Conservation (phyloP, 1,284 basidiomycete species). For the Takashimella tepidaria region DNA sequence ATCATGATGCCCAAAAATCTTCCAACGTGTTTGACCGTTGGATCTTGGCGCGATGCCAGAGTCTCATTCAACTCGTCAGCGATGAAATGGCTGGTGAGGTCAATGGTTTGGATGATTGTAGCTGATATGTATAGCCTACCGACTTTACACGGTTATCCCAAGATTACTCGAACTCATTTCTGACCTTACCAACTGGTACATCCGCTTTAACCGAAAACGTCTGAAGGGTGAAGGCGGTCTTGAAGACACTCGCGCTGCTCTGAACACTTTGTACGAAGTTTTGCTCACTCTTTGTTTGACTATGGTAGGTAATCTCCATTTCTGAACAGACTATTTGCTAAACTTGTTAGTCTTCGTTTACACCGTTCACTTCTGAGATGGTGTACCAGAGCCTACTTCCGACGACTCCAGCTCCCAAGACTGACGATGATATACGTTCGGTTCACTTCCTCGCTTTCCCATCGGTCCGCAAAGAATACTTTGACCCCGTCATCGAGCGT, state of each 20-base stretch:
- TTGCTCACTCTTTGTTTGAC: slow-evolving; percentile 91
- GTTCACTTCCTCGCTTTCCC: slow-evolving; percentile 96
- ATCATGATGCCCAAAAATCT: slow-evolving; percentile 76
- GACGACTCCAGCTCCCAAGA: slow-evolving; percentile 73
- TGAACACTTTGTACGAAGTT: slow-evolving; percentile 96
- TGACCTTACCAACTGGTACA: slow-evolving; percentile 99
- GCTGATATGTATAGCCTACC: slow-evolving; percentile 57
- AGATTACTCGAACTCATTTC: slow-evolving; percentile 86
- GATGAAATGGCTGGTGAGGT: slow-evolving; percentile 79
- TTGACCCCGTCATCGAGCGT: slow-evolving; percentile 91
- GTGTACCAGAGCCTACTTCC: slow-evolving; percentile 85
- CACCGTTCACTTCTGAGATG: slow-evolving; percentile 96
- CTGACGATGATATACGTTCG: slow-evolving; percentile 73
- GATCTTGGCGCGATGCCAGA: slow-evolving; percentile 96
- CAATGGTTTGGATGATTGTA: neutral
- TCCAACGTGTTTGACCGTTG: slow-evolving; percentile 97
- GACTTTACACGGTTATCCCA: slow-evolving; percentile 98
- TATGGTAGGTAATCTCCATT: slow-evolving; percentile 58
- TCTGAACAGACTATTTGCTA: slow-evolving; percentile 9
- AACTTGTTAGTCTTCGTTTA: slow-evolving; percentile 80
- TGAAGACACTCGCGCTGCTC: slow-evolving; percentile 80
- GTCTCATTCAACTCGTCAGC: slow-evolving; percentile 83
- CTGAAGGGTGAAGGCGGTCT: slow-evolving; percentile 92
- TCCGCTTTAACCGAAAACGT: slow-evolving; percentile 94
- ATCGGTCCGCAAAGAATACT: slow-evolving; percentile 87